These are phyloP conservation scores for Polygonum aviculare DNA, from an alignment of 148 eudicot species.

Conservation along the genomic window DNA sequence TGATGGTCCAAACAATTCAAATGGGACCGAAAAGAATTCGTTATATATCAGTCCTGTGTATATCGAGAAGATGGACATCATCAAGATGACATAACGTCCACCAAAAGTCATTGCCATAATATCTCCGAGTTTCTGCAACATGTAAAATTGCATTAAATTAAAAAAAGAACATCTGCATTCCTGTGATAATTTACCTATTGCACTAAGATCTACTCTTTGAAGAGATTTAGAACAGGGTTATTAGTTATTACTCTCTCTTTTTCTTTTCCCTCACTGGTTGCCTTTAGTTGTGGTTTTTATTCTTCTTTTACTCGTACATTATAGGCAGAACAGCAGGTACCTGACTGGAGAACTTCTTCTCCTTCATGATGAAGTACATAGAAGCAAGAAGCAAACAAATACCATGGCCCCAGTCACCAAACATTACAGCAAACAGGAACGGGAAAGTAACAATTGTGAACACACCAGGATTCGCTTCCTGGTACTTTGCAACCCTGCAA, in stretches of 20 bases:
- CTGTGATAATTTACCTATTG: not conserved
- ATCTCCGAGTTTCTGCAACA: constrained; percentile 82
- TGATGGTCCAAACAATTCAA: constrained; percentile 70
- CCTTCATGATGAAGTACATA: constrained; percentile 50
- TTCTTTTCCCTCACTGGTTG: not conserved
- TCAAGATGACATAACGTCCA: constrained; percentile 73
- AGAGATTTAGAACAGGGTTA: too few species aligned
- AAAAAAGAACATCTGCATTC: not conserved
- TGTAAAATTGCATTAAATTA: not conserved
- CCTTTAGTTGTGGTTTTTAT: not conserved
- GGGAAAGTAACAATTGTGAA: constrained; percentile 77
- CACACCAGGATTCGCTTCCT: constrained; percentile 87
- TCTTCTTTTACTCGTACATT: not conserved
- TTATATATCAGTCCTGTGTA: constrained; percentile 79
- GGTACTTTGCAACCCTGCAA: constrained; percentile 86
- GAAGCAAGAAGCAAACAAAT: constrained; percentile 78
- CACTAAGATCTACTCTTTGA: too few species aligned
- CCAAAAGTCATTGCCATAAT: constrained; percentile 90
- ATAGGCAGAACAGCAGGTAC: constrained; percentile 17
- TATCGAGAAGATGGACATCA: constrained; percentile 91
- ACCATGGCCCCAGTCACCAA: constrained; percentile 98
- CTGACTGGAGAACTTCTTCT: constrained; percentile 68
- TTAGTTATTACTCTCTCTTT: too few species aligned
- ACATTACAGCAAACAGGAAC: constrained; percentile 87
- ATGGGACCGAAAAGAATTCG: constrained; percentile 89